These are phyloP conservation scores for Lactarius hatsudake DNA, from an alignment of 768 basidiomycete species.

Conservation along the genomic window DNA sequence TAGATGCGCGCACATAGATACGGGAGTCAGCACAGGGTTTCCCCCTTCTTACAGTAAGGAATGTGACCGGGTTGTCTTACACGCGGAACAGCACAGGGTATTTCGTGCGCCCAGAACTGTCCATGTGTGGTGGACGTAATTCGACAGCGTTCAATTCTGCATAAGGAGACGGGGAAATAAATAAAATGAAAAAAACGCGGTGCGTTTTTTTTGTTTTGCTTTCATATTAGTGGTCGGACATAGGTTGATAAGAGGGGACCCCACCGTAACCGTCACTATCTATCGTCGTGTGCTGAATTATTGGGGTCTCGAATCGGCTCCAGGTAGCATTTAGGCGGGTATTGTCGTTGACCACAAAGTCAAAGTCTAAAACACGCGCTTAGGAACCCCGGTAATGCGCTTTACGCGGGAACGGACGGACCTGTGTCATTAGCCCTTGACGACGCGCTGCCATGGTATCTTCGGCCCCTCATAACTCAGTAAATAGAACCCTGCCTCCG, in stretches of 20 bases:
- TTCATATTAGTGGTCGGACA: neutral
- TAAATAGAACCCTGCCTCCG: conserved; percentile 80
- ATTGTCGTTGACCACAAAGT: conserved; percentile 71
- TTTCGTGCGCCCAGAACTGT: conserved; percentile 91
- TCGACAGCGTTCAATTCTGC: conserved; percentile 88
- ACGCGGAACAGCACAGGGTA: conserved; percentile 93
- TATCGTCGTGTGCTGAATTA: conserved; percentile 67
- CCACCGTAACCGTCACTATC: conserved; percentile 75
- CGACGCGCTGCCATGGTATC: conserved; percentile 83
- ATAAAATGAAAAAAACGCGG: neutral
- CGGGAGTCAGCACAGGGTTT: neutral
- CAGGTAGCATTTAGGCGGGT: conserved; percentile 60
- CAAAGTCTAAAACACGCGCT: conserved; percentile 46
- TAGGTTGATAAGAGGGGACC: neutral
- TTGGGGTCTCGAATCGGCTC: conserved; percentile 66
- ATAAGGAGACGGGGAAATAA: conserved; percentile 3
- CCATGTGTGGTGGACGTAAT: conserved; percentile 88
- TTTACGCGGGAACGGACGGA: conserved; percentile 32
- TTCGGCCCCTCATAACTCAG: conserved; percentile 77
- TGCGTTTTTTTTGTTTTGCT: neutral
- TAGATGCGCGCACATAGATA: conserved; percentile 32
- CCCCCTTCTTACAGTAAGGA: neutral
- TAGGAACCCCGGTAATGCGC: neutral
- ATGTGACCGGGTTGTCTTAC: conserved; percentile 37
- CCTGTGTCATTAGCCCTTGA: conserved; percentile 50